Percentiles rank a stretch among this genome's conserved stretches.
These are phyloP conservation scores for Penicillium verrucosum DNA, from an alignment of 2,329 filamentous ascomycete species.

Conservation along the genomic window DNA sequence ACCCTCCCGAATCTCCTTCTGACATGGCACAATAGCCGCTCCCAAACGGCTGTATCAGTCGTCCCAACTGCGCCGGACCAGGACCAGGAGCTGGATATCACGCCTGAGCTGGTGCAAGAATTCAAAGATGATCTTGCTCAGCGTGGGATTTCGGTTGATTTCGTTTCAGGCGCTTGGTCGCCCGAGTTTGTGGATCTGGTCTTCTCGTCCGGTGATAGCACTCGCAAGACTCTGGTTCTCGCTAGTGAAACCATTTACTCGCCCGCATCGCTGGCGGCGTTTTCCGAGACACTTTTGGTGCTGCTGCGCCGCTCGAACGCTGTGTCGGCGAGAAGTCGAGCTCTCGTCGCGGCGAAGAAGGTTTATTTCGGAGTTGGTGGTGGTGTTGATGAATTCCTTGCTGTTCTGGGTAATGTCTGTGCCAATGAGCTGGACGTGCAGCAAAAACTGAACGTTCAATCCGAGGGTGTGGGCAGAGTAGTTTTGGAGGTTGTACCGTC, in stretches of 20 bases:
- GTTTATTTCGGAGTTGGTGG: constrained; percentile 67
- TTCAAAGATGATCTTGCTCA: constrained; percentile 46
- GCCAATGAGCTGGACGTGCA: constrained; percentile 28
- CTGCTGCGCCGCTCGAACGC: constrained; percentile 45
- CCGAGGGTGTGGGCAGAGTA: constrained; percentile 45
- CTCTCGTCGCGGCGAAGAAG: constrained; percentile 60
- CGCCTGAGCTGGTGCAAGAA: constrained; percentile 43
- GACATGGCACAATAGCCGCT: constrained; percentile 46
- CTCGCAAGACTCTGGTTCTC: constrained; percentile 50
- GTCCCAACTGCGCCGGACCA: neutral
- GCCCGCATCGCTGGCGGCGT: constrained; percentile 52
- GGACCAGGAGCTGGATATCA: constrained; percentile 48
- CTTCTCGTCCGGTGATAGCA: constrained; percentile 31
- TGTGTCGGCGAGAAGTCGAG: constrained; percentile 36
- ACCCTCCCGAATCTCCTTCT: constrained; percentile 61
- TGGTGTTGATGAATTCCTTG: constrained; percentile 58
- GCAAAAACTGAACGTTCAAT: constrained; percentile 38
- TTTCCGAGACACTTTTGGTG: constrained; percentile 53
- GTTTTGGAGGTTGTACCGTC: constrained; percentile 37
- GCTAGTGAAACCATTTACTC: constrained; percentile 66
- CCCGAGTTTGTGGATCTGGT: constrained; percentile 46
- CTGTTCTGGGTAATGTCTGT: constrained; percentile 29
- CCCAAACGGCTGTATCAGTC: constrained; percentile 3
- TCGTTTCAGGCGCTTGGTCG: constrained; percentile 61
- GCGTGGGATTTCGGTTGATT: constrained; percentile 49